Base-by-base conservation (phyloP, 1,139 yeast genomes). In the Kazachstania sp. region DNA sequence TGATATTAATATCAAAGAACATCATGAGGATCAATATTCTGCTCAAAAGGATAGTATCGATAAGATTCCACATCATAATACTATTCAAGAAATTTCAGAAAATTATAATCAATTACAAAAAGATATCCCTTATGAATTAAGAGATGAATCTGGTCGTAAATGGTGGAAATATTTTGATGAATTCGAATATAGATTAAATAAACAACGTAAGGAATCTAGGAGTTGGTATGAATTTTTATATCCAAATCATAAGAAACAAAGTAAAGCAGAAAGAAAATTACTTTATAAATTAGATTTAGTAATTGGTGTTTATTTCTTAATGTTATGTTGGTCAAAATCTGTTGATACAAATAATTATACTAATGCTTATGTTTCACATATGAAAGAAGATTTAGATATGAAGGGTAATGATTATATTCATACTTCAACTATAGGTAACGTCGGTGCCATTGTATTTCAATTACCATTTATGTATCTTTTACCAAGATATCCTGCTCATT, bases 251-350 rank as follows among this genome's bases (percentile, higher is more conserved):
- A 58, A 77, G 64, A 52, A 72, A 58, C 60, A 83, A 52, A 71
- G 84, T 1, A 72, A 74, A 2, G 81, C 72, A 13, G 78, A 78
- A 68, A 63, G 75, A 55, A 66, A 59, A 42, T 68, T 83, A 45
- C 69, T 84, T 43, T 63, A 75, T 61, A 84, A 84, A 60, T 64
- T 83, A 45, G 94, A 84, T 58, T 49, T 81, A 12, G 58, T 81
- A 40, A 69, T 83, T 52, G 75, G 83, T 3, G 65, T 78, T 38
- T 83, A 78, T 60, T 73, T 83, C 32, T 70, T 81, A 55, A 66
- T 79, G 66, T 78, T 81, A 19, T 82, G 81, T 63, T 83, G 86
- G 84, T 81, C 80, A 44, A 83, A 83, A 59, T 79, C 79, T 49
- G 68, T 83, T 45, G 90, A 83, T 61, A 75, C 75, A 49, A 71